Evolutionary conservation across 140 eudicot species (phyloP).

Genomic region (Bidens hawaiensis): DNA sequence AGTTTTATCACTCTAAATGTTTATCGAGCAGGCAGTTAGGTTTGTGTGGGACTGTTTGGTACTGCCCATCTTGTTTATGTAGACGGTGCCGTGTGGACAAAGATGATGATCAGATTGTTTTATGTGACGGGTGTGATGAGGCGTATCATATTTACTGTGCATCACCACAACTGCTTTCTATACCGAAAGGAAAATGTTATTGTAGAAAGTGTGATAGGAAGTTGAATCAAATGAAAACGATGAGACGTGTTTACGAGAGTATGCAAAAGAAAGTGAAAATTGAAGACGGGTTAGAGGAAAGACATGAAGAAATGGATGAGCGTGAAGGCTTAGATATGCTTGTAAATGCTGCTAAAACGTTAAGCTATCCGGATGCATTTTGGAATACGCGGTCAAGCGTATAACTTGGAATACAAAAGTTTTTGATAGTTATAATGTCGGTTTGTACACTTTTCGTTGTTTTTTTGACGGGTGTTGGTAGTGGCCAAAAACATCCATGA

Average conservation of each 20-base stretch:
- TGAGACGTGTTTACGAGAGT: conserved; percentile 36
- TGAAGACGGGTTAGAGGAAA: conserved; percentile 21
- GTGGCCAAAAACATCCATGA: conserved; percentile 1
- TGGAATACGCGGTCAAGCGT: conserved; percentile 14
- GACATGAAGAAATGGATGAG: conserved; percentile 18
- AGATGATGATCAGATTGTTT: conserved; percentile 75
- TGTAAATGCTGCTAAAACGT: conserved; percentile 68
- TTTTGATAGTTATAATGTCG: not conserved
- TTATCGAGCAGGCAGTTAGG: conserved; percentile 51
- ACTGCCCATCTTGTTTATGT: conserved; percentile 93
- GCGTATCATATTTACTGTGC: conserved; percentile 79
- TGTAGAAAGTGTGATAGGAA: conserved; percentile 58
- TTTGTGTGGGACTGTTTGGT: conserved; percentile 63
- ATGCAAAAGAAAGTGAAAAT: conserved; percentile 31
- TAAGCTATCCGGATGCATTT: conserved; percentile 40
- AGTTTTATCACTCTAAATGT: conserved; percentile 65
- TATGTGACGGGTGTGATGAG: conserved; percentile 90
- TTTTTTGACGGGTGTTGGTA: not conserved
- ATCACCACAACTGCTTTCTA: conserved; percentile 44
- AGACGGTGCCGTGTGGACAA: conserved; percentile 62
- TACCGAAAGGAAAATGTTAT: conserved; percentile 81
- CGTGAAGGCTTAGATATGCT: conserved; percentile 79
- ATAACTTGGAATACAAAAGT: not conserved
- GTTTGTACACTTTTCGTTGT: not conserved
- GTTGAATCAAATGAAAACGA: conserved; percentile 46